Conservation (phyloP, 2,329 filamentous ascomycete species). For the Apiospora arundinis region DNA sequence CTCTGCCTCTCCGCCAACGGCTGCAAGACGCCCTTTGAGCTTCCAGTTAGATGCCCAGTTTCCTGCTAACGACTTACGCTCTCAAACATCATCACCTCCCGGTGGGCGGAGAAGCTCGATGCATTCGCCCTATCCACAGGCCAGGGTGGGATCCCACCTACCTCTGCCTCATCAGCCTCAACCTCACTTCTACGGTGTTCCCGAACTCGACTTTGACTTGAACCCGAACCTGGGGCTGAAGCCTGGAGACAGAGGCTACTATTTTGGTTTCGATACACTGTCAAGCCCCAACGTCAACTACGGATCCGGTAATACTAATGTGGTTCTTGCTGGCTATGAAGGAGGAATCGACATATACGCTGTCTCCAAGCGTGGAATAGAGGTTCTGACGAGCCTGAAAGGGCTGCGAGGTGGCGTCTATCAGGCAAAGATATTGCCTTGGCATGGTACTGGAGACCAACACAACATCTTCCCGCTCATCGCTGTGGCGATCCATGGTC, state of each 20-base stretch:
- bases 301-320: conserved; percentile 60
- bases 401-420: conserved; percentile 81
- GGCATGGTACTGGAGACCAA: conserved; percentile 54
- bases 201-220: conserved; percentile 70
- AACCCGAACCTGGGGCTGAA: conserved; percentile 59
- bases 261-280: conserved; percentile 81
- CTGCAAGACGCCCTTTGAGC: conserved; percentile 46
- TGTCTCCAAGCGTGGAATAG: conserved; percentile 74
- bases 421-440: conserved; percentile 82
- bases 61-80: conserved; percentile 44
- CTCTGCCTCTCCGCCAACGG: conserved; percentile 40
- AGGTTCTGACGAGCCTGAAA: conserved; percentile 72
- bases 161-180: conserved; percentile 70
- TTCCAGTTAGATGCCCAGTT: conserved; percentile 49
- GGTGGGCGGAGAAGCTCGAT: conserved; percentile 52
- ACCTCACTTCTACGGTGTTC: conserved; percentile 71
- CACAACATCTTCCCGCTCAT: conserved; percentile 72
- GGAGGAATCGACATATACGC: conserved; percentile 79
- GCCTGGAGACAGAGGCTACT: conserved; percentile 74
- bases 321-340: conserved; percentile 79
- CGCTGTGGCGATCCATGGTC: conserved; percentile 81
- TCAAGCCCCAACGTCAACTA: conserved; percentile 48
- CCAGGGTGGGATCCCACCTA: conserved; percentile 49
- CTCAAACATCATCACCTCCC: conserved; percentile 47
- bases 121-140: conserved; percentile 54